These are phyloP conservation scores for Solanum rostratum DNA, from an alignment of 257 asterid genomes.

Conservation along the genomic window DNA sequence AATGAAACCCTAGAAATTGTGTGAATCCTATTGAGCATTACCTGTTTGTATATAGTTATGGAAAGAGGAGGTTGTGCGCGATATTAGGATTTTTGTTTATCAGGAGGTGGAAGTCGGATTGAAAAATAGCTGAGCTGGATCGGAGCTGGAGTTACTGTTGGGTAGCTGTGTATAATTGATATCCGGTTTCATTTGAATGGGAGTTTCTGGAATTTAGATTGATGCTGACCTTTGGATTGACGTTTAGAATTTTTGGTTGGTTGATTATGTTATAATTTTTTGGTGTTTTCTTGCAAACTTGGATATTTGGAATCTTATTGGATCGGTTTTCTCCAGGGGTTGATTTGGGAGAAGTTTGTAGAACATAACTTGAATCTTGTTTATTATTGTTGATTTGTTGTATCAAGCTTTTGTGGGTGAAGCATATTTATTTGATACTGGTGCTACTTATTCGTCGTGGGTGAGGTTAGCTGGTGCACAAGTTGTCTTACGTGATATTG, in stretches of 20 bases:
- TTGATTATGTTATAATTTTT: neutral
- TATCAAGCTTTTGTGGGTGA: neutral
- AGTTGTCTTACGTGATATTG: constrained; percentile 4
- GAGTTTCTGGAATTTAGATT: neutral
- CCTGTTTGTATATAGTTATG: neutral
- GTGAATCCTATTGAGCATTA: neutral
- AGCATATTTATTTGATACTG: neutral
- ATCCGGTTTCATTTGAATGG: constrained; percentile 13
- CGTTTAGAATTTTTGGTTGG: neutral
- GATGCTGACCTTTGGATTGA: neutral
- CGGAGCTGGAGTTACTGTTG: constrained; percentile 2
- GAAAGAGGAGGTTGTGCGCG: neutral
- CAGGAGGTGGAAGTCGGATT: neutral
- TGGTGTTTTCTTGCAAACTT: neutral
- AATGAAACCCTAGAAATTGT: constrained; percentile 3
- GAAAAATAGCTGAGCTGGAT: neutral
- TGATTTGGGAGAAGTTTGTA: neutral
- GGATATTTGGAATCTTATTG: neutral
- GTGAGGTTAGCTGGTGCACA: constrained; percentile 13
- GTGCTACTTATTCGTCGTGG: constrained; percentile 13
- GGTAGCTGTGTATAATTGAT: neutral
- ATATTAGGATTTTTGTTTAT: neutral
- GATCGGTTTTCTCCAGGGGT: neutral
- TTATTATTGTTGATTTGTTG: neutral
- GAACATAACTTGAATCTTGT: neutral